Evolutionary conservation across 1,139 yeast species (phyloP), one percentile per base, ranked within the genome.

Genomic region (Arxiozyma heterogenica): DNA sequence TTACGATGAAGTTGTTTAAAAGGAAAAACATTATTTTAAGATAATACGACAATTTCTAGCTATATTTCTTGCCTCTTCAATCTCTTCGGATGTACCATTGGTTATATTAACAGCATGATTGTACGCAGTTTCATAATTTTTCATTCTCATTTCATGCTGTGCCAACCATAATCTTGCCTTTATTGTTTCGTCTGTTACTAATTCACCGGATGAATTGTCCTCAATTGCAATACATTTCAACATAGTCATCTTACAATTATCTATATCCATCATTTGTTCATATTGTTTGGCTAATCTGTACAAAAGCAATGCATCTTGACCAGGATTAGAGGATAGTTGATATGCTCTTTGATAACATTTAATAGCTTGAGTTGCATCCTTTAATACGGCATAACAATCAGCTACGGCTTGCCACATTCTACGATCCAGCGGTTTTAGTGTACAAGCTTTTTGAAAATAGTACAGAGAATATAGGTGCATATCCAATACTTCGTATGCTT

Each of bases 401-500:
- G 94, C 98, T 49, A 91, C 77, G 0, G 98, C 98, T 61, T 84
- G 89, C 99, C 98, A 94, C 91, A 93, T 90, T 59, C 98, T 75
- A 61, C 86, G 85, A 68, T 94, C 99, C 55, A 83, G 71, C 0
- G 98, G 98, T 63, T 86, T 91, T 58, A 94, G 75, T 23, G 88
- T 81, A 44, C 96, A 86, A 0, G 98, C 97, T 51, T 88, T 77
- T 70, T 93, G 97, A 67, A 89, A 94, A 67, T 94, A 93, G 69
- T 90, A 91, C 44, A 91, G 74, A 0, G 98, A 93, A 65, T 91
- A 94, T 61, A 89, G 76, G 68, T 88, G 95, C 97, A 91, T 91
- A 63, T 93, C 98, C 56, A 93, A 74, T 20, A 94, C 96, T 68
- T 94, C 98, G 67, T 94, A 94, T 1, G 98, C 98, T 70, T 93